Conservation (phyloP, 2,329 filamentous ascomycete genomes). For the Exophiala sp. region DNA sequence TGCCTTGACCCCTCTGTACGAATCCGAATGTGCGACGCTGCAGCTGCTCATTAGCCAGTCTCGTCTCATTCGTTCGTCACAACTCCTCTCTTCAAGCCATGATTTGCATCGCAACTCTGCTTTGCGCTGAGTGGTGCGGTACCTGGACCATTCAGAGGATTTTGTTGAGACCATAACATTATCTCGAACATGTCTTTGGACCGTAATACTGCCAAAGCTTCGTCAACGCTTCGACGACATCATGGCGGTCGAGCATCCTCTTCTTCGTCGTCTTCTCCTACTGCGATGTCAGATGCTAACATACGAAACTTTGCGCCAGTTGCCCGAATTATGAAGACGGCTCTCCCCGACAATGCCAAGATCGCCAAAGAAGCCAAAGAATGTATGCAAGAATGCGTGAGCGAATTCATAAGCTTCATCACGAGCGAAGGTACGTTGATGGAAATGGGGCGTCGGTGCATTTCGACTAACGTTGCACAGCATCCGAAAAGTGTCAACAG, state of each 20-base stretch:
- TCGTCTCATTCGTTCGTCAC: constrained; percentile 36
- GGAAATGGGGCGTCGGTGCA: constrained; percentile 3
- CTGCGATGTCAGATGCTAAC: constrained; percentile 70
- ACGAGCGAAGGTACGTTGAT: constrained; percentile 81
- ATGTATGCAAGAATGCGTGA: constrained; percentile 99
- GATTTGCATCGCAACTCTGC: constrained; percentile 33
- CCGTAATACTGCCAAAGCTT: constrained; percentile 15
- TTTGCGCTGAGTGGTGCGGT: constrained; percentile 24
- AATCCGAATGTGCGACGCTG: constrained; percentile 26
- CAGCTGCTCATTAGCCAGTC: constrained; percentile 23
- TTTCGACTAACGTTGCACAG: constrained; percentile 48
- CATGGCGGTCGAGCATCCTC: constrained; percentile 46
- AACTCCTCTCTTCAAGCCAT: constrained; percentile 45
- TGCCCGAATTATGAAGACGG: constrained; percentile 97
- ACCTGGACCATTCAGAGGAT: constrained; percentile 27
- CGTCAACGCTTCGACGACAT: constrained; percentile 18
- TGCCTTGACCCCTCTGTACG: constrained; percentile 16
- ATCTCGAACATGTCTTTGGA: constrained; percentile 27
- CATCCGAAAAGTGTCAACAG: constrained; percentile 98
- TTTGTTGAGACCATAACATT: constrained; percentile 9
- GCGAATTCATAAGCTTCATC: constrained; percentile 99
- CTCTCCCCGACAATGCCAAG: constrained; percentile 95
- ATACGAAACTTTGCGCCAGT: constrained; percentile 94
- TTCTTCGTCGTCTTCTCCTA: constrained; percentile 32
- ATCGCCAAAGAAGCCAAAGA: constrained; percentile 99